Evolutionary conservation across 1,284 basidiomycete genomes (phyloP).

Genomic region (Trametes hirsuta): DNA sequence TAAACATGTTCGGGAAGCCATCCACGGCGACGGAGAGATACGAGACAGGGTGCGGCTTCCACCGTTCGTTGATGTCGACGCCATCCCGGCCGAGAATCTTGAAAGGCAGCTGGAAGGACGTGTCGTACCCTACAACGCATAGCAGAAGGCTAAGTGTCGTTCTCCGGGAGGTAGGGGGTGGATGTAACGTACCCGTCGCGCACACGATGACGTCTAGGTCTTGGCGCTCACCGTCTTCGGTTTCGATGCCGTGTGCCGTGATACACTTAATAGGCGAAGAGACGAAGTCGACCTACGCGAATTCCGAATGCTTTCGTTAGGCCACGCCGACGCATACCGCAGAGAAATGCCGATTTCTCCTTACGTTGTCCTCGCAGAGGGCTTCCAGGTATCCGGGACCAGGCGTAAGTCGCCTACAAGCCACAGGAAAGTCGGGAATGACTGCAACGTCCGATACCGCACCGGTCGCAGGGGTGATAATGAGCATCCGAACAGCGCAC

Average conservation of each 20-base stretch:
- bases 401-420: constrained; percentile 62
- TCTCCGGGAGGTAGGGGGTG: too few species aligned
- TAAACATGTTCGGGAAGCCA: constrained; percentile 67
- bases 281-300: constrained; percentile 55
- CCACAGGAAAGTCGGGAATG: constrained; percentile 59
- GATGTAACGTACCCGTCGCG: constrained; percentile 5
- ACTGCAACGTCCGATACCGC: constrained; percentile 38
- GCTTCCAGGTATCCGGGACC: constrained; percentile 70
- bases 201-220: constrained; percentile 57
- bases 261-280: constrained; percentile 51
- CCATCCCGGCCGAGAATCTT: constrained; percentile 56
- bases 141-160: too few species aligned
- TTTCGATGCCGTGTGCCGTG: constrained; percentile 57
- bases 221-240: constrained; percentile 52
- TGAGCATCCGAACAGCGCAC: neutral
- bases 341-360: constrained; percentile 7
- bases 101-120: constrained; percentile 52
- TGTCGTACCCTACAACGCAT: constrained; percentile 49
- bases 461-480: neutral
- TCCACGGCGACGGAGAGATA: constrained; percentile 60
- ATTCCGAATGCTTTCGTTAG: neutral
- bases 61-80: constrained; percentile 49
- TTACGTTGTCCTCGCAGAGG: constrained; percentile 59
- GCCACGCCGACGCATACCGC: too few species aligned
- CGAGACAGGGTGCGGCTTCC: constrained; percentile 54